A percentile compares a stretch with the other conserved stretches of the same genome.
Conservation (phyloP, 2,329 filamentous ascomycete species). For the Penicillium sp. region DNA sequence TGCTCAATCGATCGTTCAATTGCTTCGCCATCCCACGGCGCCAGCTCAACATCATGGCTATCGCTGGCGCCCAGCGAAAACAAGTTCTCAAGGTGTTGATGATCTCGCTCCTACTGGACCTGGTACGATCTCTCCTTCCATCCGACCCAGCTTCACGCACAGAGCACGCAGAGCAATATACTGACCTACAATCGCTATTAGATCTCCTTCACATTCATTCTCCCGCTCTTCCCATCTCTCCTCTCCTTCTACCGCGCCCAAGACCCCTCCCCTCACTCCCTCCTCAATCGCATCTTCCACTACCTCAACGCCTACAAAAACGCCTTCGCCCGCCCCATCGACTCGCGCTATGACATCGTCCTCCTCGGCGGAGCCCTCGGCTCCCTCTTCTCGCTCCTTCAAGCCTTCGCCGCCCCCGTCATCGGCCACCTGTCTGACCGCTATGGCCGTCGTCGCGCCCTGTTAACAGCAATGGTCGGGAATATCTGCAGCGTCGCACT, state of each 20-base stretch:
- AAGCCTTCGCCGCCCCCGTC: constrained; percentile 87
- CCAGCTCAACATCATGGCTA: constrained; percentile 36
- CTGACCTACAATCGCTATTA: constrained; percentile 45
- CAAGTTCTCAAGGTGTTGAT: constrained; percentile 85
- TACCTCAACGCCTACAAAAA: constrained; percentile 95
- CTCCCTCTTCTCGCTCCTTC: constrained; percentile 89
- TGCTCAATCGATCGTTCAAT: neutral
- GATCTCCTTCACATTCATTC: constrained; percentile 98
- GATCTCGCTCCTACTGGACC: constrained; percentile 82
- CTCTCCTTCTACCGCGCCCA: constrained; percentile 93
- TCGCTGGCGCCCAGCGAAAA: constrained; percentile 62
- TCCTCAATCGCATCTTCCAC: constrained; percentile 77
- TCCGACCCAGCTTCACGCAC: neutral
- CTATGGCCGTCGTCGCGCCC: constrained; percentile 81
- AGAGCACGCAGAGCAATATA: neutral
- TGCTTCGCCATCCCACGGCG: constrained; percentile 5
- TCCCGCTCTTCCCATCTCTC: constrained; percentile 92
- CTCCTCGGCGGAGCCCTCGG: constrained; percentile 90
- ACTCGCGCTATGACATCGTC: constrained; percentile 95
- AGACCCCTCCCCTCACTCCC: constrained; percentile 65
- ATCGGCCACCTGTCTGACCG: constrained; percentile 88
- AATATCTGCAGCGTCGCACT: constrained; percentile 92
- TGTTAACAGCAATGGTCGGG: constrained; percentile 88
- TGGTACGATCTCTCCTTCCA: constrained; percentile 61
- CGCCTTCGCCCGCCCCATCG: constrained; percentile 87